These are phyloP conservation scores for Caryopteris hybrid DNA, from an alignment of 305 asterid genomes.

Conservation along the genomic window DNA sequence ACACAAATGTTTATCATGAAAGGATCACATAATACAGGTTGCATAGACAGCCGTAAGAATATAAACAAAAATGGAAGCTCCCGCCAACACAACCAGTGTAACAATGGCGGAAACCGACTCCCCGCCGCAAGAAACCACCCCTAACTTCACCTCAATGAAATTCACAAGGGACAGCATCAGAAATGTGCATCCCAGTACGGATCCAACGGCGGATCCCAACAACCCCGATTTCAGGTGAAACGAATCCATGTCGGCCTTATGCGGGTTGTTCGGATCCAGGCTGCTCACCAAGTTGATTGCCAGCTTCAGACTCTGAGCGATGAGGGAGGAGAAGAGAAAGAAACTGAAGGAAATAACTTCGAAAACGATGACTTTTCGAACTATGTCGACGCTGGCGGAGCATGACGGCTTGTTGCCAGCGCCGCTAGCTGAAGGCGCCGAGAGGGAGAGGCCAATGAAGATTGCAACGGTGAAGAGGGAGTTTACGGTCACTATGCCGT, in stretches of 20 bases:
- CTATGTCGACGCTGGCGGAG: conserved; percentile 1
- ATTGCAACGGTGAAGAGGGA: conserved; percentile 40
- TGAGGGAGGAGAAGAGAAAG: conserved; percentile 33
- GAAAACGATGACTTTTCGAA: conserved; percentile 18
- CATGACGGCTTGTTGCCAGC: conserved; percentile 1
- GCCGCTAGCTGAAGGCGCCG: background rate
- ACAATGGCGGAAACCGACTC: conserved; percentile 6
- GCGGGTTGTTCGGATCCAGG: conserved; percentile 36
- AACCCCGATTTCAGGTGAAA: conserved; percentile 29
- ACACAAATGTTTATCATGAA: too few relatives aligned
- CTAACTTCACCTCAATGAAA: conserved; percentile 30
- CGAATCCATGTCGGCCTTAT: conserved; percentile 36
- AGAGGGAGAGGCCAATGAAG: conserved; percentile 34
- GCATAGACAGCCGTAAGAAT: background rate
- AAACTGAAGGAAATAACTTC: conserved; percentile 29
- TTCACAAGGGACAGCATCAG: conserved; percentile 29
- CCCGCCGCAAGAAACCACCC: conserved; percentile 26
- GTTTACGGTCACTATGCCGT: conserved; percentile 35
- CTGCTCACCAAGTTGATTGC: conserved; percentile 38
- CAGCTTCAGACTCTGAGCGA: conserved; percentile 41
- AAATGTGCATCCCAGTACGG: conserved; percentile 30
- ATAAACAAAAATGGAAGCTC: conserved; percentile 19
- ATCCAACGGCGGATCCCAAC: conserved; percentile 28
- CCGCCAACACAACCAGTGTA: conserved; percentile 2
- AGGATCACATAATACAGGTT: background rate